These are phyloP conservation scores for Hypocrella siamensis DNA, from an alignment of 2,329 filamentous ascomycete genomes.

Conservation along the genomic window DNA sequence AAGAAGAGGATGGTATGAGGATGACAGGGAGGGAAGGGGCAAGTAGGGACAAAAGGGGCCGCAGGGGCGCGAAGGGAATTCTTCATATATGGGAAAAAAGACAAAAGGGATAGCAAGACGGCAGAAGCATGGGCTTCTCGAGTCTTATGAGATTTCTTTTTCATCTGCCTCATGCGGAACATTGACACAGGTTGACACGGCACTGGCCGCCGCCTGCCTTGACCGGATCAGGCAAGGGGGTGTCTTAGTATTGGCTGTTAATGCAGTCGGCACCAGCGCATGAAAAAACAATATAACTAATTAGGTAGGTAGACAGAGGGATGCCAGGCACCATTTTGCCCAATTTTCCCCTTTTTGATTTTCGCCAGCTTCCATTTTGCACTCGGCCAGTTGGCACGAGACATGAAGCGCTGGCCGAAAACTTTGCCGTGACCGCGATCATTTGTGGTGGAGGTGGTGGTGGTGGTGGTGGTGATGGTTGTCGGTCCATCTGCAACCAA, in stretches of 20 bases:
- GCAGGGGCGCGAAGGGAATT: neutral
- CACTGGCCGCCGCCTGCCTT: constrained; percentile 2
- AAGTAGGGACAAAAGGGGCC: neutral
- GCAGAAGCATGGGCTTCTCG: too few species aligned
- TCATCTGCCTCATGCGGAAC: neutral
- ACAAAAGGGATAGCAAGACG: neutral
- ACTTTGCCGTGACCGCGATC: too few species aligned
- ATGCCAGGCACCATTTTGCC: constrained; percentile 2
- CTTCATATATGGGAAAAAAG: too few species aligned
- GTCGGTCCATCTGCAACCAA: too few species aligned
- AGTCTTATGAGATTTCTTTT: too few species aligned
- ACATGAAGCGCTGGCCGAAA: too few species aligned
- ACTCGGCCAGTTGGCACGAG: too few species aligned
- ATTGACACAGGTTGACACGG: constrained; percentile 1
- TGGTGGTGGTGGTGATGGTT: too few species aligned
- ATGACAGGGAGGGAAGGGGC: neutral
- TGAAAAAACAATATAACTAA: constrained; percentile 4
- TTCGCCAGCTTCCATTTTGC: too few species aligned
- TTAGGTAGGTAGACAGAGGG: constrained; percentile 1
- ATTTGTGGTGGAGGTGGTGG: too few species aligned
- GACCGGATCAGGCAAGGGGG: constrained; percentile 4
- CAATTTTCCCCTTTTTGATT: neutral
- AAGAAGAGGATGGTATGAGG: neutral
- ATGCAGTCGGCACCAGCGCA: constrained; percentile 4
- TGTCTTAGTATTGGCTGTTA: constrained; percentile 2